These are phyloP conservation scores for Chalaropsis ovoidea DNA, from an alignment of 2,329 filamentous ascomycete species.

Conservation along the genomic window DNA sequence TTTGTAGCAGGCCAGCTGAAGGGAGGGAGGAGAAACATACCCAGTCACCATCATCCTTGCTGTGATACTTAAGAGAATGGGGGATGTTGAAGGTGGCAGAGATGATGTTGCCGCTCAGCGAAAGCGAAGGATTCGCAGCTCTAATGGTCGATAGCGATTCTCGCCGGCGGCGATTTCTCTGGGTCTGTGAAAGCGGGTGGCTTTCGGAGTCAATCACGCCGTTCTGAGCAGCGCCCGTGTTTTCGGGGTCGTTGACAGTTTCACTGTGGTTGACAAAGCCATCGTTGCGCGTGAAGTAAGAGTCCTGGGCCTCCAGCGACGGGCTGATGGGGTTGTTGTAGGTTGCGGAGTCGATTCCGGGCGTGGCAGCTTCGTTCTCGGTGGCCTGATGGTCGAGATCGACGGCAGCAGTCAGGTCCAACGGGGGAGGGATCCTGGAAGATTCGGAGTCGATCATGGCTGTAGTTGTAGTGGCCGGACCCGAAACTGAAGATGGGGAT, in stretches of 20 bases:
- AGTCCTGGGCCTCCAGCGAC: constrained; percentile 24
- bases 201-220: constrained; percentile 11
- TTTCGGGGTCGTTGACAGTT: constrained; percentile 5
- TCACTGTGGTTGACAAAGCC: constrained; percentile 16
- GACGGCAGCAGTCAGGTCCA: constrained; percentile 18
- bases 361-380: constrained; percentile 30
- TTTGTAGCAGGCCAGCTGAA: background rate
- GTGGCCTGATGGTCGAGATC: constrained; percentile 25
- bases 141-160: constrained; percentile 48
- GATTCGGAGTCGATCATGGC: constrained; percentile 16
- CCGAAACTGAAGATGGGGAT: background rate
- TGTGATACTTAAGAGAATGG: constrained; percentile 46
- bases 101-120: constrained; percentile 55
- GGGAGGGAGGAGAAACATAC: constrained; percentile 35
- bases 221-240: constrained; percentile 5
- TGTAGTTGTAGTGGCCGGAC: background rate
- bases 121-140: constrained; percentile 46
- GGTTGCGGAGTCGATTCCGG: constrained; percentile 29
- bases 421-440: constrained; percentile 19
- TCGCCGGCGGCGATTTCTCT: constrained; percentile 32
- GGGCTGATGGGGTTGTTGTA: constrained; percentile 26
- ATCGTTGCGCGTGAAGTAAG: constrained; percentile 29
- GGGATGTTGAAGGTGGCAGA: constrained; percentile 56
- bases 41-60: constrained; percentile 47
- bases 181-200: constrained; percentile 24